These are phyloP conservation scores for Auricularia auricula-judae DNA, from an alignment of 768 basidiomycete genomes.

Conservation along the genomic window DNA sequence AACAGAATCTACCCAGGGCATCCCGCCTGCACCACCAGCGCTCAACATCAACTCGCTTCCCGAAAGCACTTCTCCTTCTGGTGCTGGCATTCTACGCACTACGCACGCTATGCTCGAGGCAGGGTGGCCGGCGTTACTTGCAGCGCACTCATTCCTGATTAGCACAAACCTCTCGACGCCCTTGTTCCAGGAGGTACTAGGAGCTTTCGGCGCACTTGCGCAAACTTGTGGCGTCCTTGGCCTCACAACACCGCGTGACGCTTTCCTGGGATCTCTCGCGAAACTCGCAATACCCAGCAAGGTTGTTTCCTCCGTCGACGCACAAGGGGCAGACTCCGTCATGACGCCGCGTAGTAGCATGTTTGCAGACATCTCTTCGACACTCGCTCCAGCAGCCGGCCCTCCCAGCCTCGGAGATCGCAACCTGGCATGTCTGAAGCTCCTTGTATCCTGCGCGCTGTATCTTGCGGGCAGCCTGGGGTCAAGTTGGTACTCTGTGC, in stretches of 20 bases:
- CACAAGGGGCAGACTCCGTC: slow-evolving; percentile 28
- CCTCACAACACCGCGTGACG: slow-evolving; percentile 79
- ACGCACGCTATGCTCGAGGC: slow-evolving; percentile 72
- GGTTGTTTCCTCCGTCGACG: slow-evolving; percentile 77
- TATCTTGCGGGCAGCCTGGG: slow-evolving; percentile 79
- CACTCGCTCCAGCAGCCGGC: slow-evolving; percentile 47
- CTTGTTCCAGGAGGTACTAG: slow-evolving; percentile 78
- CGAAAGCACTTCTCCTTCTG: slow-evolving; percentile 44
- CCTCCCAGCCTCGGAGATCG: slow-evolving; percentile 76
- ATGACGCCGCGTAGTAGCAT: slow-evolving; percentile 49
- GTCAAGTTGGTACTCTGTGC: slow-evolving; percentile 84
- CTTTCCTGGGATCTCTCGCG: slow-evolving; percentile 82
- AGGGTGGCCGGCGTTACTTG: slow-evolving; percentile 88
- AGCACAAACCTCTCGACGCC: slow-evolving; percentile 86
- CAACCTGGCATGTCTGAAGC: slow-evolving; percentile 85
- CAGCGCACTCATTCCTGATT: slow-evolving; percentile 81
- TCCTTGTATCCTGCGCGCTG: slow-evolving; percentile 62
- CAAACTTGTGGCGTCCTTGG: slow-evolving; percentile 85
- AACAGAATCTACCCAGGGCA: slow-evolving; percentile 42
- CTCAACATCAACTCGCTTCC: slow-evolving; percentile 47
- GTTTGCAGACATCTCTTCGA: slow-evolving; percentile 45
- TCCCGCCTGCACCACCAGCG: slow-evolving; percentile 61
- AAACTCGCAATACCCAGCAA: slow-evolving; percentile 86
- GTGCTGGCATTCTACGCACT: slow-evolving; percentile 29
- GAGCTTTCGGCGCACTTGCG: slow-evolving; percentile 73